Conservation (phyloP, 202 grass and related monocot genomes). For the Setaria italica region DNA sequence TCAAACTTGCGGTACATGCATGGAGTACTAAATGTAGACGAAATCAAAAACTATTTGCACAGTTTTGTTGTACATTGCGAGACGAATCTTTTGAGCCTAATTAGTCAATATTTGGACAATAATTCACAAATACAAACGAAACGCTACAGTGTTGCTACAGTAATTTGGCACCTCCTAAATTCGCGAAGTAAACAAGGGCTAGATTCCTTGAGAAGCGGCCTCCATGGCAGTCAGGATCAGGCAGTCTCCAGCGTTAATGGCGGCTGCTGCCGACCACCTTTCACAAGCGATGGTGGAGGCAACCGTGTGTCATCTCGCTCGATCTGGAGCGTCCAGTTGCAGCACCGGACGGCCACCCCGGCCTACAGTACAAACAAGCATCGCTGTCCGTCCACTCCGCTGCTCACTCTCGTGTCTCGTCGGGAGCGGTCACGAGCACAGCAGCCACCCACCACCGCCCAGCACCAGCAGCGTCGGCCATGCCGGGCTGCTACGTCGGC, state of each 20-base stretch:
- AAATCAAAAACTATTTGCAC: too few relatives aligned
- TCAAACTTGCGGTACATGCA: too few relatives aligned
- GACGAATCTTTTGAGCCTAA: too few relatives aligned
- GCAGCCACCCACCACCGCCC: neutral
- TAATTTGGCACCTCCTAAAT: too few relatives aligned
- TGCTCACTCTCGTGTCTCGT: neutral
- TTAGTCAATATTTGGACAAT: too few relatives aligned
- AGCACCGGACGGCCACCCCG: neutral
- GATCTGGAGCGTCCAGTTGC: neutral
- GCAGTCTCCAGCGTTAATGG: neutral
- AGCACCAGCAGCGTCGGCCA: constrained; percentile 13
- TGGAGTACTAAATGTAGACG: too few relatives aligned
- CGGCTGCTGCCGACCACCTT: neutral
- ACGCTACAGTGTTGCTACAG: too few relatives aligned
- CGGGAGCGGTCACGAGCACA: neutral
- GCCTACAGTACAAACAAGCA: neutral
- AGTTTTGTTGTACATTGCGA: too few relatives aligned
- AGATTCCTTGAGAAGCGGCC: neutral
- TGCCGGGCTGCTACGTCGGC: constrained; percentile 82
- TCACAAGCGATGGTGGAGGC: too few relatives aligned
- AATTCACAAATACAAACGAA: too few relatives aligned
- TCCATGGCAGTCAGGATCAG: neutral
- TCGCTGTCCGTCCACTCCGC: constrained; percentile 16
- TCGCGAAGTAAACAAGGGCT: too few relatives aligned
- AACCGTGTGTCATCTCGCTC: neutral